A percentile compares a stretch with the other conserved stretches of the same genome.
These are phyloP conservation scores for Saccharomycopsis olivae DNA, from an alignment of 805 yeast genomes.

Conservation along the genomic window DNA sequence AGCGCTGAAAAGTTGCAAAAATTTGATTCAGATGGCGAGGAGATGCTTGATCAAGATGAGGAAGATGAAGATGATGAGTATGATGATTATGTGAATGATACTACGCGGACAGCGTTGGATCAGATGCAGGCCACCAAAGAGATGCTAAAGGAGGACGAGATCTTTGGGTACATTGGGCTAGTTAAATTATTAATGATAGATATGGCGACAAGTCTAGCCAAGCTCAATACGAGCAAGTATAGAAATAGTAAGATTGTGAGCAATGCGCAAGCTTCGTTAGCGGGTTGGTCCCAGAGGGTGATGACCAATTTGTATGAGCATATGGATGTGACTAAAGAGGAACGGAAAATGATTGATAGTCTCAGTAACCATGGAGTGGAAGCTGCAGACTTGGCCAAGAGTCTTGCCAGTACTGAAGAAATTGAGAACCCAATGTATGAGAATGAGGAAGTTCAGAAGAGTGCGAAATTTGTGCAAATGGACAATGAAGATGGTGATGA, in stretches of 20 bases:
- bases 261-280: constrained; percentile 63
- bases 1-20: constrained; percentile 18
- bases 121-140: constrained; percentile 74
- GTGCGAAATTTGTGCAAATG: constrained; percentile 9
- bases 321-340: constrained; percentile 66
- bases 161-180: constrained; percentile 85
- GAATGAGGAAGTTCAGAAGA: constrained; percentile 11
- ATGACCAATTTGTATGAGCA: constrained; percentile 69
- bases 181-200: constrained; percentile 66
- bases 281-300: constrained; percentile 72
- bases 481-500: constrained; percentile 9
- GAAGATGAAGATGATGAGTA: constrained; percentile 24
- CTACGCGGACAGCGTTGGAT: constrained; percentile 35
- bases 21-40: constrained; percentile 23
- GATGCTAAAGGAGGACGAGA: constrained; percentile 73
- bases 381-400: constrained; percentile 56
- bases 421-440: constrained; percentile 41
- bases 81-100: constrained; percentile 28
- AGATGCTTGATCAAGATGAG: constrained; percentile 25
- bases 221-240: constrained; percentile 30
- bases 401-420: constrained; percentile 41
- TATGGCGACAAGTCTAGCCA: constrained; percentile 73
- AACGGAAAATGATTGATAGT: constrained; percentile 77
- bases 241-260: constrained; percentile 52
- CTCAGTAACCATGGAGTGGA: constrained; percentile 76